phyloP scores from a whole-genome alignment of 75 land plant genomes.

The Sequoia sempervirens region DNA sequence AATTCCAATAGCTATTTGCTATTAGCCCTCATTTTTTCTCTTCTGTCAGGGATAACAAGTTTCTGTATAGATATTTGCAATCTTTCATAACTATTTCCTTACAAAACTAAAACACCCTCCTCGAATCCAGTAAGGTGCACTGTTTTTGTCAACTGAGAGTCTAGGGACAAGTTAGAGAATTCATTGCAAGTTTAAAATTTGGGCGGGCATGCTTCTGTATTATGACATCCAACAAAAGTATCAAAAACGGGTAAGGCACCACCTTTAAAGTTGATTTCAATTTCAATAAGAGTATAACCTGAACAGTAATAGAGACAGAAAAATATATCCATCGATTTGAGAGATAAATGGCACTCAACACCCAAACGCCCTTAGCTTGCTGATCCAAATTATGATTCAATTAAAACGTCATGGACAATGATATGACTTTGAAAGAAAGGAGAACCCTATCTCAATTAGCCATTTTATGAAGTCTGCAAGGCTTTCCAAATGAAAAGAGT shows the following conservation, averaged over 20 bases:
- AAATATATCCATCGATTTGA: no score
- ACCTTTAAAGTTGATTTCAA: not conserved
- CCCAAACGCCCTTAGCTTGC: not conserved
- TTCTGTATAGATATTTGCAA: no score
- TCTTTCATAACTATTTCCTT: no score
- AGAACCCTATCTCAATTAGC: not conserved
- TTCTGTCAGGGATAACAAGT: no score
- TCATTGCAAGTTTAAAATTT: no score
- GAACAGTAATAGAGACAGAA: not conserved
- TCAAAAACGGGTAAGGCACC: not conserved
- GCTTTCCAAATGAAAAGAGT: not conserved
- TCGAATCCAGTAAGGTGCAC: no score
- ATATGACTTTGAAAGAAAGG: not conserved
- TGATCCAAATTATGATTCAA: not conserved
- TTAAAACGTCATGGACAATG: not conserved
- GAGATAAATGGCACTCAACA: no score
- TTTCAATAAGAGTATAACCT: not conserved
- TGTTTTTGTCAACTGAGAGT: not conserved
- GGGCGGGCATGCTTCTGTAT: not conserved
- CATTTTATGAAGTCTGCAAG: not conserved
- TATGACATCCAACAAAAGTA: not conserved
- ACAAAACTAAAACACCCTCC: no score
- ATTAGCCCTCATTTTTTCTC: no score
- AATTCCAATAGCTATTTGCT: no score
- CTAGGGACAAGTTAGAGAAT: not conserved